Evolutionary conservation across 108 stramenopile species (phyloP), one percentile per base, ranked within the genome.

Genomic region (Pseudonitzschia delicatissima): DNA sequence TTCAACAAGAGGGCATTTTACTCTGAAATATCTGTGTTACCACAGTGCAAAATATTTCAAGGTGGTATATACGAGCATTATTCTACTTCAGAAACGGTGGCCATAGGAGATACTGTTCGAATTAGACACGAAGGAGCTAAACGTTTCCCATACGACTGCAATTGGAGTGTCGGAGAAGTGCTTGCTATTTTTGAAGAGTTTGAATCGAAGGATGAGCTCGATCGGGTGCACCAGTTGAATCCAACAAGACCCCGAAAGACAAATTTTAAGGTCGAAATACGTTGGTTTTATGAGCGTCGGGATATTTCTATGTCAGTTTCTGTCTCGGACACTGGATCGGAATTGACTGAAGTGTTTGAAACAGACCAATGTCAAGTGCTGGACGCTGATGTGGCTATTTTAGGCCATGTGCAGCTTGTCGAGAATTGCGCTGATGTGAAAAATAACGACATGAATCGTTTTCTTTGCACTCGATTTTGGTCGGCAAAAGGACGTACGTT

Each of bases 401-500:
- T 94, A 20, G 34, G 62, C 9, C 17, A 36, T 13, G 26, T 35
- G 44, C 9, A 51, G 45, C 6, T 71, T 12, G 39, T 37, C 9
- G 62, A 62, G 49, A 67, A 25, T 11, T 57, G 37, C 32, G 44
- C 49, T 6, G 84, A 76, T 36, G 76, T 83, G 27, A 55, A 55
- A 18, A 28, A 27, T 5, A 4, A 17, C 69, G 85, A 83, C 12
- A 71, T 80, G 12, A 28, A 79, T 12, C 36, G 85, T 36, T 91
- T 82, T 70, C 44, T 77, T 39, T 94, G 89, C 61, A 57, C 65
- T 11, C 74, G 88, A 18, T 91, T 88, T 66, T 94, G 88, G 88
- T 87, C 86, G 7, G 69, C 80, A 0, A 78, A 82, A 48, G 63
- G 88, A 45, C 82, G 77, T 52, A 75, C 87, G 1, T 73, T 94